Conservation (phyloP, 2,329 filamentous ascomycete species). For the Zasmidium angulare region DNA sequence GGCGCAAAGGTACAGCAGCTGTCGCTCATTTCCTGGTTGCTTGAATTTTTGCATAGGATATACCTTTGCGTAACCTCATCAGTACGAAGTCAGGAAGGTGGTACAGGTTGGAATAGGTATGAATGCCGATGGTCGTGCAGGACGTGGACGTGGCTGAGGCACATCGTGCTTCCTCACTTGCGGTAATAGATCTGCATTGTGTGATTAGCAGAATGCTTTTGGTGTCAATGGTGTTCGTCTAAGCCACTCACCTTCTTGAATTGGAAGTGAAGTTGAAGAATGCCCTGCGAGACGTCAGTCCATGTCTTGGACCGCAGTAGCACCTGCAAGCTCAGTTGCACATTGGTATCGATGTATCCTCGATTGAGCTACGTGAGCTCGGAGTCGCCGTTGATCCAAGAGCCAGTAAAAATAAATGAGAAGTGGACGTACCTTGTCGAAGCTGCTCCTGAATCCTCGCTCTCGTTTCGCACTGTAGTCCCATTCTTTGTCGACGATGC, state of each 20-base stretch:
- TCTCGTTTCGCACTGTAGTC: slow-evolving; percentile 96
- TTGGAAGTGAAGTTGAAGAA: slow-evolving; percentile 94
- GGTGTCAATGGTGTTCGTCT: slow-evolving; percentile 2
- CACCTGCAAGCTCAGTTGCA: neutral
- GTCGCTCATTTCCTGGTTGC: slow-evolving; percentile 11
- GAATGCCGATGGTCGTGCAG: neutral
- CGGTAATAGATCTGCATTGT: slow-evolving; percentile 48
- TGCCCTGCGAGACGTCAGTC: slow-evolving; percentile 63
- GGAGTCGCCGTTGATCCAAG: neutral
- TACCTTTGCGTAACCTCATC: slow-evolving; percentile 12
- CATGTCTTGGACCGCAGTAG: neutral
- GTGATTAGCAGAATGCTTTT: slow-evolving; percentile 17
- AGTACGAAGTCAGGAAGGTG: neutral
- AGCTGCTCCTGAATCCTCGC: slow-evolving; percentile 91
- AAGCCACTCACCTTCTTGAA: slow-evolving; percentile 79
- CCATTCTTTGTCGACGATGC: slow-evolving; percentile 98
- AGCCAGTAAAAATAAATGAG: neutral
- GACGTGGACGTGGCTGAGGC: neutral
- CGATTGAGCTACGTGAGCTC: neutral
- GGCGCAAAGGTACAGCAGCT: slow-evolving; percentile 15
- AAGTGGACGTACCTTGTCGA: slow-evolving; percentile 81
- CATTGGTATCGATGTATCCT: neutral
- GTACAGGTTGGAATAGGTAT: neutral
- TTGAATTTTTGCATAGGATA: slow-evolving; percentile 9
- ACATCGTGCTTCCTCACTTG: slow-evolving; percentile 30